phyloP scores from a whole-genome alignment of 2,329 filamentous ascomycete species.

The Claviceps lovelessii region DNA sequence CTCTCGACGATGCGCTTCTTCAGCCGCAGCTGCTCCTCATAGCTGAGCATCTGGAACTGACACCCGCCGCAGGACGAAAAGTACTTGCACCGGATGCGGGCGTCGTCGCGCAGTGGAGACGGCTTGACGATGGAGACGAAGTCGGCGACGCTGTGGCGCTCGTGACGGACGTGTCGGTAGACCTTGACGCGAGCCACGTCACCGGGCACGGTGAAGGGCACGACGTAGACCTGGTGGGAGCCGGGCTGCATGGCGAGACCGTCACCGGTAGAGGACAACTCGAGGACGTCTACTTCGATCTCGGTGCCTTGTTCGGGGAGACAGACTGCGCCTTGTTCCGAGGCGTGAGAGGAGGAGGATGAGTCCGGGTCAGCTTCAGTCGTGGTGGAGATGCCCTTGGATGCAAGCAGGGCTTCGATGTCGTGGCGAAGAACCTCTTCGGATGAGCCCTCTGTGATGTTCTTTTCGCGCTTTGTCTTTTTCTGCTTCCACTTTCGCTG shows the following conservation, averaged over 20 bases:
- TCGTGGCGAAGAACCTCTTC: slow-evolving; percentile 56
- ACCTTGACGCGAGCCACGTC: slow-evolving; percentile 69
- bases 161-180: slow-evolving; percentile 50
- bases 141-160: slow-evolving; percentile 64
- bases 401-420: slow-evolving; percentile 39
- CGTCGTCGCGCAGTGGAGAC: slow-evolving; percentile 62
- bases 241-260: slow-evolving; percentile 62
- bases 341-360: slow-evolving; percentile 25
- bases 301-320: slow-evolving; percentile 59
- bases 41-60: slow-evolving; percentile 94
- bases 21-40: slow-evolving; percentile 68
- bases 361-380: neutral
- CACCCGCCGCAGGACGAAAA: slow-evolving; percentile 81
- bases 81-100: slow-evolving; percentile 67
- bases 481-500: slow-evolving; percentile 24
- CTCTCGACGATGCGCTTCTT: slow-evolving; percentile 82
- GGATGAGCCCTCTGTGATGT: slow-evolving; percentile 45
- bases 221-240: slow-evolving; percentile 57
- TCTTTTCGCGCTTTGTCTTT: slow-evolving; percentile 43
- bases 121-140: slow-evolving; percentile 64
- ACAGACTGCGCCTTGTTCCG: slow-evolving; percentile 52
- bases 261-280: slow-evolving; percentile 83
- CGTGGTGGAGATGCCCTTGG: slow-evolving; percentile 16
- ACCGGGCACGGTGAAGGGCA: slow-evolving; percentile 79
- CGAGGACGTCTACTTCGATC: slow-evolving; percentile 65